Conservation (phyloP, 2,329 filamentous ascomycete species). For the Cordyceps farinosa region DNA sequence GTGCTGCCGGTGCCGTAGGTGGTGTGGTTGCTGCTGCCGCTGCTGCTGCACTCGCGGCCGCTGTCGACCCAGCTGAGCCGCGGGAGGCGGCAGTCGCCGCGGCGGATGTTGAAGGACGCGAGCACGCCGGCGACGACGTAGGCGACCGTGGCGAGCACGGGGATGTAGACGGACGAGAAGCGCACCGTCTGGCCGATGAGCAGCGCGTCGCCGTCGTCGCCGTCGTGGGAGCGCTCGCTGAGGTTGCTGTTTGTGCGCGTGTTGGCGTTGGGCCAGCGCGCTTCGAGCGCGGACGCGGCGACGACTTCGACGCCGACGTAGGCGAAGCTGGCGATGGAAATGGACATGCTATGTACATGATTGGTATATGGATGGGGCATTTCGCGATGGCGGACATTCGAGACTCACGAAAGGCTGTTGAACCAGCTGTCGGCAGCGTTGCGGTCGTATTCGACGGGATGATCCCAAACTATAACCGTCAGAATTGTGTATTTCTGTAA, state of each 20-base stretch:
- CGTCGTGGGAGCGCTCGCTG: constrained; percentile 15
- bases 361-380: no score
- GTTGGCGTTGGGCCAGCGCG: constrained; percentile 24
- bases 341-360: constrained; percentile 24
- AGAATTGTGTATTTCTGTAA: neutral
- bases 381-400: no score
- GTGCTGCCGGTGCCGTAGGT: constrained; percentile 7
- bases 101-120: constrained; percentile 26
- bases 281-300: constrained; percentile 32
- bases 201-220: neutral
- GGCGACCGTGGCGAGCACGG: constrained; percentile 25
- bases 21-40: neutral
- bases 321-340: constrained; percentile 31
- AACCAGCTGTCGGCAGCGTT: constrained; percentile 25
- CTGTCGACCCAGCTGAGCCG: constrained; percentile 24
- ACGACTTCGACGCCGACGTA: constrained; percentile 34
- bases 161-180: constrained; percentile 26
- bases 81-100: constrained; percentile 24
- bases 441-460: constrained; percentile 20
- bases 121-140: constrained; percentile 28
- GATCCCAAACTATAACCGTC: constrained; percentile 16
- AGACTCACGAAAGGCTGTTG: constrained; percentile 25
- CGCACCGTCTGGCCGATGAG: constrained; percentile 27
- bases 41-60: neutral
- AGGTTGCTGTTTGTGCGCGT: constrained; percentile 12